Evolutionary conservation across 2,329 filamentous ascomycete species (phyloP).

Genomic region (Thelonectria discophora): DNA sequence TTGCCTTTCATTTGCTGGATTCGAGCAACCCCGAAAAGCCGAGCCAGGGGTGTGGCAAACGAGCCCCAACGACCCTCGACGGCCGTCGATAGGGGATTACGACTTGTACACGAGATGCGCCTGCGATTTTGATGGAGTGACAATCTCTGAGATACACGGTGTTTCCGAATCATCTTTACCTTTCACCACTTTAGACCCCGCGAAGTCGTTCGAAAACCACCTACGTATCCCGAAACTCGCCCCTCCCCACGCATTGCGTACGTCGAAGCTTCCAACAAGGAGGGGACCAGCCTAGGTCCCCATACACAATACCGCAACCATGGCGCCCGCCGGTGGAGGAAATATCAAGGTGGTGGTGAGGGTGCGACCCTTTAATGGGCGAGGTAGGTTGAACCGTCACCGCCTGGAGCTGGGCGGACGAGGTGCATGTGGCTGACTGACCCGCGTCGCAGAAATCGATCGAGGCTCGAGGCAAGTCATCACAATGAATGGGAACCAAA

Average conservation of each 20-base stretch:
- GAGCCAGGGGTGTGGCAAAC: slow-evolving; percentile 31
- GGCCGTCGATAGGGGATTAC: slow-evolving; percentile 20
- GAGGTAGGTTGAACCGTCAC: slow-evolving; percentile 68
- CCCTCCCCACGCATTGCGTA: slow-evolving; percentile 42
- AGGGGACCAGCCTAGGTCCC: slow-evolving; percentile 51
- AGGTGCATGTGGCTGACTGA: slow-evolving; percentile 38
- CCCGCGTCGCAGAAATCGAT: slow-evolving; percentile 74
- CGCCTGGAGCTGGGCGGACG: slow-evolving; percentile 2
- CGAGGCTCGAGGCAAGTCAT: slow-evolving; percentile 96
- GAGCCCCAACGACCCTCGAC: slow-evolving; percentile 8
- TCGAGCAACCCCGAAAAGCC: slow-evolving; percentile 27
- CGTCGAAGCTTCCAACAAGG: slow-evolving; percentile 32
- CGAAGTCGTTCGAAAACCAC: slow-evolving; percentile 25
- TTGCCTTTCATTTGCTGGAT: slow-evolving; percentile 42
- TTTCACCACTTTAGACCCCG: slow-evolving; percentile 13
- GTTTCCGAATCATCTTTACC: slow-evolving; percentile 18
- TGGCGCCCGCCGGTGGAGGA: slow-evolving; percentile 74
- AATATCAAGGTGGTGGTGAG: slow-evolving; percentile 99
- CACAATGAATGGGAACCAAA: slow-evolving; percentile 94
- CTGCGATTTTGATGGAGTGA: slow-evolving; percentile 35
- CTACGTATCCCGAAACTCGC: slow-evolving; percentile 1
- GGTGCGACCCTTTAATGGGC: slow-evolving; percentile 91
- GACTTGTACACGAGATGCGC: slow-evolving; percentile 38
- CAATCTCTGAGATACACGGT: slow-evolving; percentile 29
- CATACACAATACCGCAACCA: slow-evolving; percentile 44